phyloP scores from a whole-genome alignment of 2,329 filamentous ascomycete genomes.

The Diaporthe australafricana region DNA sequence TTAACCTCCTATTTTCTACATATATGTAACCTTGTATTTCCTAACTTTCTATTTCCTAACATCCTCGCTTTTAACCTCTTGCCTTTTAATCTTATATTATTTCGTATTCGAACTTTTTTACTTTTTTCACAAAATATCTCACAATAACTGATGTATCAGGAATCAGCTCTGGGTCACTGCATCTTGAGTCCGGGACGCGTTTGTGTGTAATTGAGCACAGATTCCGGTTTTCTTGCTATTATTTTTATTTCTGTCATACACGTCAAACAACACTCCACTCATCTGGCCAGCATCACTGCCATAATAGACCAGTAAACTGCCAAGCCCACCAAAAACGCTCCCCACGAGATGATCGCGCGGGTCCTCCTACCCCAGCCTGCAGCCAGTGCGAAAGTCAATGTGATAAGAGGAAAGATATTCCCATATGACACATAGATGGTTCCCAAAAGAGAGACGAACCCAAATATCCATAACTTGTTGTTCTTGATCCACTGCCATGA shows the following conservation, averaged over 20 bases:
- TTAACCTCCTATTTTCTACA: too few relatives aligned
- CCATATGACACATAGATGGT: too few relatives aligned
- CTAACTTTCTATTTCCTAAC: too few relatives aligned
- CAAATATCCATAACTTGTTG: constrained; percentile 3
- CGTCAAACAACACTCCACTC: neutral
- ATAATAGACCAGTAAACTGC: neutral
- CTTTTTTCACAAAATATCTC: too few relatives aligned
- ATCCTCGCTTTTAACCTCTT: too few relatives aligned
- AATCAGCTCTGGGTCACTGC: neutral
- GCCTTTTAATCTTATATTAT: too few relatives aligned
- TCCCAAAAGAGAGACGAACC: neutral
- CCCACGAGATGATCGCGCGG: neutral
- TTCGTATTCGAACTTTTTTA: neutral
- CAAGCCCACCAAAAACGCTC: neutral
- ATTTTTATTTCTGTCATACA: too few relatives aligned
- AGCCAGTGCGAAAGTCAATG: constrained; percentile 9
- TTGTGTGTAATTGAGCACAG: neutral
- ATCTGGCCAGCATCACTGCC: neutral
- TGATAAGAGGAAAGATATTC: neutral
- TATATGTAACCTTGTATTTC: too few relatives aligned
- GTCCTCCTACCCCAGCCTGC: constrained; percentile 15
- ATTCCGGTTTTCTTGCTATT: neutral
- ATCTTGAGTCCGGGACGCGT: neutral
- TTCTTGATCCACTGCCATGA: constrained; percentile 10
- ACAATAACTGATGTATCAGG: too few relatives aligned